phyloP scores from a whole-genome alignment of 192 early-diverging fungal species.

The Geranomyces variabilis region DNA sequence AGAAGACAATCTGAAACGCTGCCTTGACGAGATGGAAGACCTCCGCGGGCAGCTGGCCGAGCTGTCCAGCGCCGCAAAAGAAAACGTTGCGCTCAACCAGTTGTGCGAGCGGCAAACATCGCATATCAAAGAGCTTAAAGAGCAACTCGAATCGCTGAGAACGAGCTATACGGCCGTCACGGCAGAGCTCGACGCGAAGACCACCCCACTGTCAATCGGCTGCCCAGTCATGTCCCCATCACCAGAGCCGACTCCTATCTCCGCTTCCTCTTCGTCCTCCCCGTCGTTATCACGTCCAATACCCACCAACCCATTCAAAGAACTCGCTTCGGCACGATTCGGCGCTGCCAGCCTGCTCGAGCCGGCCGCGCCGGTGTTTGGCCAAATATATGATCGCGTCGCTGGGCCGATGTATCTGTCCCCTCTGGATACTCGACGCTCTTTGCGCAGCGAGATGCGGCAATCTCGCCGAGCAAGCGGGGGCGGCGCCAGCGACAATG shows the following conservation, averaged over 20 bases:
- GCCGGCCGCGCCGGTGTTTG: neutral
- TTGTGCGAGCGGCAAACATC: neutral
- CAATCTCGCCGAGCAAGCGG: neutral
- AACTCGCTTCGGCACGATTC: constrained; percentile 5
- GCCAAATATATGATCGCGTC: constrained; percentile 5
- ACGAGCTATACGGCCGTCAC: neutral
- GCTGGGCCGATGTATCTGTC: neutral
- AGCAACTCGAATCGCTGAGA: constrained; percentile 7
- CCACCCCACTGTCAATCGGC: neutral
- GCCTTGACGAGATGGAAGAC: neutral
- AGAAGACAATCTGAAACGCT: neutral
- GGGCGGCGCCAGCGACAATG: no score
- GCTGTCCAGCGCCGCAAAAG: neutral
- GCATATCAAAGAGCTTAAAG: constrained; percentile 7
- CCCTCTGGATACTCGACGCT: neutral
- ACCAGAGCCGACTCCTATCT: no score
- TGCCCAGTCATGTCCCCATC: neutral
- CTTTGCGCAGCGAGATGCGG: neutral
- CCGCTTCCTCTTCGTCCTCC: no score
- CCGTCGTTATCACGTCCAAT: no score
- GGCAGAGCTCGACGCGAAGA: neutral
- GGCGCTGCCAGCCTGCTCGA: neutral
- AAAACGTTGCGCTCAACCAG: neutral
- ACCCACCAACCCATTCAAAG: constrained; percentile 2
- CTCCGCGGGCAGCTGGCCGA: neutral